Evolutionary conservation across 768 basidiomycete species (phyloP).

Genomic region (Serendipita sp.): DNA sequence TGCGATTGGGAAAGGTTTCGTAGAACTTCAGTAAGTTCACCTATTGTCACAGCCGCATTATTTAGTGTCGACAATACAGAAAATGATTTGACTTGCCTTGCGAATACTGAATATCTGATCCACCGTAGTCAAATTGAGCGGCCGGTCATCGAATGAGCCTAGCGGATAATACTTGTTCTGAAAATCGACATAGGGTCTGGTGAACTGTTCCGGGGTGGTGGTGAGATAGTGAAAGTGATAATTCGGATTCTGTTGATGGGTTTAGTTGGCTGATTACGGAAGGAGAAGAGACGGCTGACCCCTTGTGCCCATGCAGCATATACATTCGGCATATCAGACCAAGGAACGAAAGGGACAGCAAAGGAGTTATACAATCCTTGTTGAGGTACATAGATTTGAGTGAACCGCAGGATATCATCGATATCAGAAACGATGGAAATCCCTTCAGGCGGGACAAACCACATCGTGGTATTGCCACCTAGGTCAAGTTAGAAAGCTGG

Average conservation of each 20-base stretch:
- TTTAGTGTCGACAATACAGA: background rate
- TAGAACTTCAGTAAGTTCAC: conserved; percentile 16
- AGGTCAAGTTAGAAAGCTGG: background rate
- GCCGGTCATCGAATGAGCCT: conserved; percentile 20
- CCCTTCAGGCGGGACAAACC: conserved; percentile 18
- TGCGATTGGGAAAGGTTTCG: conserved; percentile 20
- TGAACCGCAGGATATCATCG: conserved; percentile 22
- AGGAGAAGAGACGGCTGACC: background rate
- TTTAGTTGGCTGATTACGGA: background rate
- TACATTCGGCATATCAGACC: conserved; percentile 18
- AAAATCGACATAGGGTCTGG: conserved; percentile 20
- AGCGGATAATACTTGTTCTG: conserved; percentile 19
- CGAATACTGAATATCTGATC: conserved; percentile 18
- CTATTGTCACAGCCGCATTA: background rate
- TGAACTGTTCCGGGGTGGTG: conserved; percentile 20
- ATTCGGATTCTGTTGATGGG: conserved; percentile 9
- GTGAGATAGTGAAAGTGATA: conserved; percentile 23
- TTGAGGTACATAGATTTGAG: conserved; percentile 20
- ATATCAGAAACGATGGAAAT: conserved; percentile 21
- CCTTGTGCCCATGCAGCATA: conserved; percentile 16
- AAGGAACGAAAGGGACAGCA: conserved; percentile 17
- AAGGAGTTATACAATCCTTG: conserved; percentile 21
- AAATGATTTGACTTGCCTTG: conserved; percentile 12
- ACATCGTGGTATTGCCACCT: conserved; percentile 16
- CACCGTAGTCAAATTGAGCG: conserved; percentile 20